These are phyloP conservation scores for Litsea cubeba DNA, from an alignment of 164 flowering plant species.

Conservation along the genomic window DNA sequence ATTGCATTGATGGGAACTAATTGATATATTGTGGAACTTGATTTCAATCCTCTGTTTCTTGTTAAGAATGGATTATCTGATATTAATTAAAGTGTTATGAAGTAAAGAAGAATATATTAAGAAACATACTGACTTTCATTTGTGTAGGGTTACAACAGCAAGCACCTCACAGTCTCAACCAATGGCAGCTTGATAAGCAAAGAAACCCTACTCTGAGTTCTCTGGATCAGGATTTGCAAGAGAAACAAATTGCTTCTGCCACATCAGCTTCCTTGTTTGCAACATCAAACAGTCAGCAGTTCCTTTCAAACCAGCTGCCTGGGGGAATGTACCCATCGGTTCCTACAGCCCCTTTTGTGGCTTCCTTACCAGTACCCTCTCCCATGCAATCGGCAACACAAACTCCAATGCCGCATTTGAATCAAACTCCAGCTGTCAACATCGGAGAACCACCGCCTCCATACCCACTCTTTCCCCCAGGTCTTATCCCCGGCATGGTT, in stretches of 20 bases:
- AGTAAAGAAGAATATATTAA: too few species aligned
- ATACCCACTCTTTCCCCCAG: conserved; percentile 95
- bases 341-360: conserved; percentile 31
- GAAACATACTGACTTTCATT: background rate
- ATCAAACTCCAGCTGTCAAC: conserved; percentile 28
- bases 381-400: conserved; percentile 45
- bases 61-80: too few species aligned
- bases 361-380: conserved; percentile 42
- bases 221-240: conserved; percentile 46
- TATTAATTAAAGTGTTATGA: background rate
- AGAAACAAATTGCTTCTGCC: conserved; percentile 32
- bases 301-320: conserved; percentile 41
- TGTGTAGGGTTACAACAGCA: background rate
- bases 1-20: too few species aligned
- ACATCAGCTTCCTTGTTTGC: conserved; percentile 25
- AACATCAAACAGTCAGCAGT: conserved; percentile 34
- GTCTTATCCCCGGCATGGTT: conserved; percentile 97
- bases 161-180: conserved; percentile 21
- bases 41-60: too few species aligned
- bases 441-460: conserved; percentile 71
- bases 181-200: conserved; percentile 70
- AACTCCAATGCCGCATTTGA: conserved; percentile 25
- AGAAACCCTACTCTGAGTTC: conserved; percentile 26
- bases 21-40: too few species aligned
- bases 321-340: conserved; percentile 24